Conservation (phyloP, 306 rosid species). For the Hippophae rhamnoides region DNA sequence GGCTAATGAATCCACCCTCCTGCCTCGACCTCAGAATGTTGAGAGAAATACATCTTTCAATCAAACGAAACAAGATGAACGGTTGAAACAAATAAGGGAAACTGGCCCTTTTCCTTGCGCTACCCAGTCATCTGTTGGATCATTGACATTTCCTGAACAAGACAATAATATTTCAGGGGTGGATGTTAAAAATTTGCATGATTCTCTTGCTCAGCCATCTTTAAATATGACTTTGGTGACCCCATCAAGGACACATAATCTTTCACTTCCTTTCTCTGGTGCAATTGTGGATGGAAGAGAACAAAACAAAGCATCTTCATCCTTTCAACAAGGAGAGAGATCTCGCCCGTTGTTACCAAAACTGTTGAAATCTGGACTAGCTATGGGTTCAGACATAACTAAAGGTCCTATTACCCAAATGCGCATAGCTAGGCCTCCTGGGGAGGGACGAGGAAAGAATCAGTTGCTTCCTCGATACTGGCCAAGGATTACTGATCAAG, state of each 20-base stretch:
- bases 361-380: slow-evolving; percentile 36
- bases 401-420: slow-evolving; percentile 34
- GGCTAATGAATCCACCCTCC: slow-evolving; percentile 50
- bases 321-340: slow-evolving; percentile 55
- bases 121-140: slow-evolving; percentile 41
- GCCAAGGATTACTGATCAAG: slow-evolving; percentile 96
- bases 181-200: slow-evolving; percentile 44
- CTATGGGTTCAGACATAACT: slow-evolving; percentile 38
- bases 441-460: slow-evolving; percentile 86
- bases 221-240: slow-evolving; percentile 70
- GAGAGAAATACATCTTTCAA: slow-evolving; percentile 27
- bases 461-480: slow-evolving; percentile 97
- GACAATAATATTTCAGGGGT: slow-evolving; percentile 42
- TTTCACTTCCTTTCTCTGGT: slow-evolving; percentile 39
- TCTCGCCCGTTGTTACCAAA: slow-evolving; percentile 67
- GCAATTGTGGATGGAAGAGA: slow-evolving; percentile 48
- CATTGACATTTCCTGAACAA: slow-evolving; percentile 38
- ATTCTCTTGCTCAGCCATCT: slow-evolving; percentile 46
- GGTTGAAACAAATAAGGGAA: slow-evolving; percentile 32
- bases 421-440: slow-evolving; percentile 86
- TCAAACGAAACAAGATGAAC: slow-evolving; percentile 32
- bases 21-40: slow-evolving; percentile 44
- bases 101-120: slow-evolving; percentile 39
- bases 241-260: slow-evolving; percentile 36
- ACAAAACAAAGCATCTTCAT: slow-evolving; percentile 46